Evolutionary conservation across 169 alveolate species (phyloP).

Genomic region (Babesia bovis): DNA sequence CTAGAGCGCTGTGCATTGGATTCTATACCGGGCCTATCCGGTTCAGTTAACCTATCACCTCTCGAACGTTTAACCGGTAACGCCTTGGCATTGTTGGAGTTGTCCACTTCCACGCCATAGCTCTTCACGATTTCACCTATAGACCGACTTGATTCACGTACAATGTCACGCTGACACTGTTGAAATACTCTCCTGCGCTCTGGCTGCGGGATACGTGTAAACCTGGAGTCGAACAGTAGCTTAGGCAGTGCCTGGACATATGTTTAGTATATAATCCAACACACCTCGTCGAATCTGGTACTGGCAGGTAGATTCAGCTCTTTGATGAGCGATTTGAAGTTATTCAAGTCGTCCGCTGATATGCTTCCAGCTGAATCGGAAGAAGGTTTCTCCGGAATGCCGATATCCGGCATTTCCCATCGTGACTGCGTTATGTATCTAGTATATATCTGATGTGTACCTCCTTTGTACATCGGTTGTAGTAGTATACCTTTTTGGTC

Average conservation of each 20-base stretch:
- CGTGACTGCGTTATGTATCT: conserved; percentile 13
- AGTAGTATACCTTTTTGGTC: conserved; percentile 44
- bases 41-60: neutral
- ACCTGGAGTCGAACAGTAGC: conserved; percentile 35
- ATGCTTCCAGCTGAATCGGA: neutral
- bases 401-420: conserved; percentile 59
- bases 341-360: conserved; percentile 21
- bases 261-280: neutral
- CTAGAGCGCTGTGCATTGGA: neutral
- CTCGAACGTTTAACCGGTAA: neutral
- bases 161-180: conserved; percentile 35
- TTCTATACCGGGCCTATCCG: neutral
- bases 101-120: neutral
- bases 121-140: neutral
- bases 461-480: conserved; percentile 57
- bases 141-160: conserved; percentile 32
- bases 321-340: conserved; percentile 38
- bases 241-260: conserved; percentile 40
- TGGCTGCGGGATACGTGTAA: conserved; percentile 37
- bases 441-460: neutral
- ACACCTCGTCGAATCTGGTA: conserved; percentile 45
- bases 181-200: conserved; percentile 36
- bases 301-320: conserved; percentile 30
- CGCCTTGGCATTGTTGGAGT: neutral
- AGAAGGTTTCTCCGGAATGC: conserved; percentile 19